phyloP scores from a whole-genome alignment of 768 basidiomycete species.

The Lactarius sp. region DNA sequence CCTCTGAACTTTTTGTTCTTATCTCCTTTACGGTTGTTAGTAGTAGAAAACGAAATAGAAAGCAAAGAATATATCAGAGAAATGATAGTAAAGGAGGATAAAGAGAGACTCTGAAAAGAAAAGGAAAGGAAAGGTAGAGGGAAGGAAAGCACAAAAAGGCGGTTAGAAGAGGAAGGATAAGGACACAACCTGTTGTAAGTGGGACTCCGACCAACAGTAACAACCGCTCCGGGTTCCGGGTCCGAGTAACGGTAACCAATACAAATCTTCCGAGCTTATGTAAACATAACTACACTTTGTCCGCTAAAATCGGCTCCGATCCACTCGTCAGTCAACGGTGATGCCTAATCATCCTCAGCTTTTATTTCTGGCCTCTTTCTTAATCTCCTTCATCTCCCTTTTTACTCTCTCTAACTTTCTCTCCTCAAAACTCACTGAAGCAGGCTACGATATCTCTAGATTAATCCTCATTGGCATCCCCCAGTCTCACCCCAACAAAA shows the following conservation, averaged over 20 bases:
- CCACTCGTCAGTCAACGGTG: not conserved
- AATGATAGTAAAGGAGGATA: constrained; percentile 24
- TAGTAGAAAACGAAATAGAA: constrained; percentile 26
- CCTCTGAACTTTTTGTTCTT: constrained; percentile 3
- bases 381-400: constrained; percentile 45
- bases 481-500: constrained; percentile 27
- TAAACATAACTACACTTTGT: not conserved
- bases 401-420: constrained; percentile 41
- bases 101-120: constrained; percentile 23
- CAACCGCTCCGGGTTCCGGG: no score
- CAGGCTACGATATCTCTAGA: constrained; percentile 53
- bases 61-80: constrained; percentile 29
- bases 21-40: not conserved
- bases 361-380: constrained; percentile 51
- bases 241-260: no score
- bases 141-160: constrained; percentile 6
- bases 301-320: constrained; percentile 6
- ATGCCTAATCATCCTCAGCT: constrained; percentile 58
- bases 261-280: not conserved
- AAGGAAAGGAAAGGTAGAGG: not conserved
- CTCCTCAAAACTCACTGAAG: constrained; percentile 41
- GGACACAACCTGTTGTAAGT: constrained; percentile 13
- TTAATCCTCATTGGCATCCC: constrained; percentile 62
- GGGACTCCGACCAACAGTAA: not conserved
- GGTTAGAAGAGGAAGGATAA: constrained; percentile 9